Evolutionary conservation across 495 filamentous ascomycete species (phyloP).

Genomic region (Sordaria brevicollis): DNA sequence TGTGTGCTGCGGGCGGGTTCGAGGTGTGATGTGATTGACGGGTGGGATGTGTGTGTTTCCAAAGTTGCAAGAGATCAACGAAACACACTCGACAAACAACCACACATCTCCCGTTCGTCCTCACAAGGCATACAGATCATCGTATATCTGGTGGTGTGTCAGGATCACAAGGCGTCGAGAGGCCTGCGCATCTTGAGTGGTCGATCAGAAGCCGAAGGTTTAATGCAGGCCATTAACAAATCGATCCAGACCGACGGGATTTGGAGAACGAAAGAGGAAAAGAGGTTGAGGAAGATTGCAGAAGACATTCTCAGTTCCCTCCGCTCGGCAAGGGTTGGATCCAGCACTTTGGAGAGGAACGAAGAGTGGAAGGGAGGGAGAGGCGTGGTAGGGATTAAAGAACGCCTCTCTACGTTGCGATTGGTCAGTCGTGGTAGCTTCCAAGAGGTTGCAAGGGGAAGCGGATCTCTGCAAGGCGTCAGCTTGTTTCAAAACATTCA

Average conservation of each 20-base stretch:
- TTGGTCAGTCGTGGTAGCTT: background rate
- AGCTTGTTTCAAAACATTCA: constrained; percentile 23
- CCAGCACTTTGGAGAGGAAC: background rate
- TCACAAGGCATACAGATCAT: background rate
- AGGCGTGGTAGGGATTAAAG: background rate
- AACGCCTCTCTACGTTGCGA: background rate
- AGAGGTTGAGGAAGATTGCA: background rate
- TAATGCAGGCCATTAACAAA: too few species aligned
- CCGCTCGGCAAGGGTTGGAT: background rate
- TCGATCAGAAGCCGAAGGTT: background rate
- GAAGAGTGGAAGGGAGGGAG: background rate
- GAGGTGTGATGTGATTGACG: background rate
- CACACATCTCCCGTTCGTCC: background rate
- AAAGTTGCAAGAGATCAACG: background rate
- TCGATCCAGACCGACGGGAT: background rate
- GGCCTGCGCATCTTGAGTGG: background rate
- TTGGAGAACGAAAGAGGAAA: background rate
- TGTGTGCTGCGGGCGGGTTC: too few species aligned
- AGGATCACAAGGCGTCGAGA: background rate
- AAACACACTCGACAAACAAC: too few species aligned
- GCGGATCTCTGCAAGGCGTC: background rate
- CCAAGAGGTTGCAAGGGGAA: too few species aligned
- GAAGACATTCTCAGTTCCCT: too few species aligned
- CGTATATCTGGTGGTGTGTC: background rate
- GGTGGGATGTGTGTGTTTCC: too few species aligned